A percentile compares a stretch with the other conserved stretches of the same genome.
Conservation (phyloP, 1,139 yeast genomes). For the Geotrichum citri-aurantii region DNA sequence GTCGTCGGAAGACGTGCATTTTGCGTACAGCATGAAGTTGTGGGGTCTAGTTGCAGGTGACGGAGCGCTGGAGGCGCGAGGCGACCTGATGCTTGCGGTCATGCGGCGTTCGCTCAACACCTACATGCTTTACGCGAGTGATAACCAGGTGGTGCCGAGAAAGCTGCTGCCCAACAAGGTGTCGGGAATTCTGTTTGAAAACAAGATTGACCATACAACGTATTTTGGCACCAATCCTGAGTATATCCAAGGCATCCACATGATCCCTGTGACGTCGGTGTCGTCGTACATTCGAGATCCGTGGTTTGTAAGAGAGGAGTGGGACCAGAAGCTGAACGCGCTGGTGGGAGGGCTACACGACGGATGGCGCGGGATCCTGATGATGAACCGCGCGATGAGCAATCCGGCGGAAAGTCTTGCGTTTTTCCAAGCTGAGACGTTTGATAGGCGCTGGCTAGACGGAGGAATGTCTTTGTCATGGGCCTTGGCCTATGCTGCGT, state of each 20-base stretch:
- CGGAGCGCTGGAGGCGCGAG: slow-evolving; percentile 62
- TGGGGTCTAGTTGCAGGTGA: slow-evolving; percentile 74
- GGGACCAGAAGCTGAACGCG: slow-evolving; percentile 51
- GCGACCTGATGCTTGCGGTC: slow-evolving; percentile 66
- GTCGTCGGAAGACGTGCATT: slow-evolving; percentile 76
- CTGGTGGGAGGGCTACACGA: slow-evolving; percentile 53
- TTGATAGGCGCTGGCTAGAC: slow-evolving; percentile 54
- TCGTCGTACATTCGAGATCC: slow-evolving; percentile 70
- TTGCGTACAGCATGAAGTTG: slow-evolving; percentile 73
- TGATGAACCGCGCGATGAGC: slow-evolving; percentile 60
- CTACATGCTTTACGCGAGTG: slow-evolving; percentile 53
- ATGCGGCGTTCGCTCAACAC: slow-evolving; percentile 55
- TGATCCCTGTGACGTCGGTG: slow-evolving; percentile 84
- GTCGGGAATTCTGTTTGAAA: slow-evolving; percentile 72
- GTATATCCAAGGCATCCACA: slow-evolving; percentile 93
- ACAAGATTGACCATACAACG: slow-evolving; percentile 87
- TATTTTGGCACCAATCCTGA: slow-evolving; percentile 72
- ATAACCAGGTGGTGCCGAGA: slow-evolving; percentile 54
- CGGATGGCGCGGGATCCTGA: slow-evolving; percentile 87
- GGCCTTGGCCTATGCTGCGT: slow-evolving; percentile 75
- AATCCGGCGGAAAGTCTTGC: slow-evolving; percentile 34
- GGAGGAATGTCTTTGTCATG: slow-evolving; percentile 87
- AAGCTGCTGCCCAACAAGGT: slow-evolving; percentile 57
- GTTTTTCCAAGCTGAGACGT: slow-evolving; percentile 53
- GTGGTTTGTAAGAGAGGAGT: slow-evolving; percentile 72